phyloP scores from a whole-genome alignment of 2,329 filamentous ascomycete species.

The Hirsutella thompsonii region DNA sequence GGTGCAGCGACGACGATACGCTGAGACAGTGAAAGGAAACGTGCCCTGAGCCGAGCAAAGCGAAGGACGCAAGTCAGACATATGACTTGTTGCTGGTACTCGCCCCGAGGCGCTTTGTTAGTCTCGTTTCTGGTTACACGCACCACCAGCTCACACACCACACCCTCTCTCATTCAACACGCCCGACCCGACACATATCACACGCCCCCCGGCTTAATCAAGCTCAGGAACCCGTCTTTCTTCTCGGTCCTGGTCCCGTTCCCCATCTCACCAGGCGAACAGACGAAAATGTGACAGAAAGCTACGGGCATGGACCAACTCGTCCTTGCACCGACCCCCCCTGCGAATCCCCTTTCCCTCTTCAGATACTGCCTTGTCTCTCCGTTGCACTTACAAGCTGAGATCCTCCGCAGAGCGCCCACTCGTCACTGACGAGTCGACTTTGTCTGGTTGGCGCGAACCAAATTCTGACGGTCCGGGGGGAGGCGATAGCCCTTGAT shows the following conservation, averaged over 20 bases:
- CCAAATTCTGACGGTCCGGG: background rate
- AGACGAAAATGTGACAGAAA: slow-evolving; percentile 1
- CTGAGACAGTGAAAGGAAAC: background rate
- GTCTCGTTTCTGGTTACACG: background rate
- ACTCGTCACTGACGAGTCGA: background rate
- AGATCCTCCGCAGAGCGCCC: background rate
- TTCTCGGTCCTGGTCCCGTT: background rate
- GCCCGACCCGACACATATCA: background rate
- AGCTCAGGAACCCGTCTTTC: background rate
- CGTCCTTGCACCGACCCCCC: background rate
- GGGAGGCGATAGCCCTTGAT: background rate
- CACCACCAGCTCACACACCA: background rate
- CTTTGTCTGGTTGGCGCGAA: background rate
- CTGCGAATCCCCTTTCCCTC: background rate
- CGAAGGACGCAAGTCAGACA: background rate
- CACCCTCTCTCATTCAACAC: background rate
- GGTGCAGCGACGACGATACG: background rate
- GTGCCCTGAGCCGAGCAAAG: background rate
- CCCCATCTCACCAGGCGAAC: background rate
- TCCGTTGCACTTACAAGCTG: background rate
- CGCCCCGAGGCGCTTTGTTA: background rate
- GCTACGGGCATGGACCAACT: background rate
- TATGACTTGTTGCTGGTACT: background rate
- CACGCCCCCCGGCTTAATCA: background rate
- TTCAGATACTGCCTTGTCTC: background rate